These are phyloP conservation scores for Quercus rubra DNA, from an alignment of 306 rosid species.

Conservation along the genomic window DNA sequence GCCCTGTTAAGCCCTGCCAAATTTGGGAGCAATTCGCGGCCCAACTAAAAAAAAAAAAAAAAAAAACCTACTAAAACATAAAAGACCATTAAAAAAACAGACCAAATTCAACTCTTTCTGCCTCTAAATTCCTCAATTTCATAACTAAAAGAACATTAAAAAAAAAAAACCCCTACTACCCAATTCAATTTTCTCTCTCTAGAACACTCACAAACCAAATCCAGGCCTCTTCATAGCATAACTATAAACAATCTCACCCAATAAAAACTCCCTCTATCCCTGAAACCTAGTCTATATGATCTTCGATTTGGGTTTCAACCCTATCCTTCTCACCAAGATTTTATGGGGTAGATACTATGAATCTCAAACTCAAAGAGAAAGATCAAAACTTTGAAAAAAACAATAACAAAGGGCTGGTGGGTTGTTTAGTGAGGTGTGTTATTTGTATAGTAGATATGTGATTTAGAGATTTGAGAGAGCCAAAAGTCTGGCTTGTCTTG, in stretches of 20 bases:
- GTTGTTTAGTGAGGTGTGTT: background rate
- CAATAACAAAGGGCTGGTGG: background rate
- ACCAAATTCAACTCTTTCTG: too few species aligned
- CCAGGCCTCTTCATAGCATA: background rate
- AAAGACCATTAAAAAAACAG: too few species aligned
- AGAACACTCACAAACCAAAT: background rate
- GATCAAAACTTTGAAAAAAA: background rate
- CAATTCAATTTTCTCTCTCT: background rate
- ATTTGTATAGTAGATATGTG: background rate
- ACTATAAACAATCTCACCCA: background rate
- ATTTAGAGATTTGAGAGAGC: background rate
- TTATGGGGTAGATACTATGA: too few species aligned
- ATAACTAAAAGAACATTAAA: too few species aligned
- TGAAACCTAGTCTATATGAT: background rate
- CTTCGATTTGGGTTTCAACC: background rate
- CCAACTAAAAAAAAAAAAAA: too few species aligned
- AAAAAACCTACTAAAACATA: too few species aligned
- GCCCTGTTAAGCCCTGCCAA: too few species aligned
- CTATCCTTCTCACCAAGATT: background rate
- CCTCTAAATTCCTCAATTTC: too few species aligned
- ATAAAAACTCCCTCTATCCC: background rate
- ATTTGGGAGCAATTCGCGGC: too few species aligned
- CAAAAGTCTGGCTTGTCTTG: slow-evolving; percentile 14
- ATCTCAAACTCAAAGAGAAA: background rate
- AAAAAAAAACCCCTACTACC: background rate